Conservation (phyloP, 2,329 filamentous ascomycete species). For the Fusarium sp. region DNA sequence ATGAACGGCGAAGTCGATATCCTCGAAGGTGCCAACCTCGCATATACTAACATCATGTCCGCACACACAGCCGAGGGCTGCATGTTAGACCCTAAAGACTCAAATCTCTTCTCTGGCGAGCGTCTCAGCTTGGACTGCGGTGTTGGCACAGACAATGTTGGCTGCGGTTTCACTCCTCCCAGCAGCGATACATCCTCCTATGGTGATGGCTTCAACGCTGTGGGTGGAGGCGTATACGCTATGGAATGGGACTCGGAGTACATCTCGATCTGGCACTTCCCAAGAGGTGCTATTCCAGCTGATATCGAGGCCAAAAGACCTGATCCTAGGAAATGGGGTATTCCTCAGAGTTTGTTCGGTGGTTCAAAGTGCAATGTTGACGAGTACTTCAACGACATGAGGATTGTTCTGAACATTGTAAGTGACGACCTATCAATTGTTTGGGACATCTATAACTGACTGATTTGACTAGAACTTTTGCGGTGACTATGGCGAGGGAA, state of each 20-base stretch:
- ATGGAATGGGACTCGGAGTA: slow-evolving; percentile 75
- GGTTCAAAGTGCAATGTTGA: slow-evolving; percentile 72
- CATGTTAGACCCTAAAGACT: slow-evolving; percentile 35
- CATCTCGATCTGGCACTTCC: slow-evolving; percentile 83
- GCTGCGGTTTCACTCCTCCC: slow-evolving; percentile 58
- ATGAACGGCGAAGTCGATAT: slow-evolving; percentile 74
- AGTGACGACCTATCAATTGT: slow-evolving; percentile 12
- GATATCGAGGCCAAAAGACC: slow-evolving; percentile 72
- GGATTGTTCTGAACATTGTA: slow-evolving; percentile 77
- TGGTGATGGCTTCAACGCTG: slow-evolving; percentile 74
- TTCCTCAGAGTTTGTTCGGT: slow-evolving; percentile 76
- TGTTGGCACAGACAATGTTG: slow-evolving; percentile 52
- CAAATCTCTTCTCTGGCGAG: slow-evolving; percentile 42
- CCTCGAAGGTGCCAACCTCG: slow-evolving; percentile 75
- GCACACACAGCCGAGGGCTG: slow-evolving; percentile 65
- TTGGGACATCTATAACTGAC: background rate
- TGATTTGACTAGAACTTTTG: slow-evolving; percentile 70
- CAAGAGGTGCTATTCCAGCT: slow-evolving; percentile 70
- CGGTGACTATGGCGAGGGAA: slow-evolving; percentile 74
- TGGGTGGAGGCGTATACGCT: slow-evolving; percentile 75
- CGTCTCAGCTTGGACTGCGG: slow-evolving; percentile 51
- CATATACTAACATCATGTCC: slow-evolving; percentile 69
- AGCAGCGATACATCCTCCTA: slow-evolving; percentile 60
- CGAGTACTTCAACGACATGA: slow-evolving; percentile 73
- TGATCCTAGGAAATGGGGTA: slow-evolving; percentile 73